Conservation (phyloP, 495 filamentous ascomycete species). For the Rhizodiscina lignyota region DNA sequence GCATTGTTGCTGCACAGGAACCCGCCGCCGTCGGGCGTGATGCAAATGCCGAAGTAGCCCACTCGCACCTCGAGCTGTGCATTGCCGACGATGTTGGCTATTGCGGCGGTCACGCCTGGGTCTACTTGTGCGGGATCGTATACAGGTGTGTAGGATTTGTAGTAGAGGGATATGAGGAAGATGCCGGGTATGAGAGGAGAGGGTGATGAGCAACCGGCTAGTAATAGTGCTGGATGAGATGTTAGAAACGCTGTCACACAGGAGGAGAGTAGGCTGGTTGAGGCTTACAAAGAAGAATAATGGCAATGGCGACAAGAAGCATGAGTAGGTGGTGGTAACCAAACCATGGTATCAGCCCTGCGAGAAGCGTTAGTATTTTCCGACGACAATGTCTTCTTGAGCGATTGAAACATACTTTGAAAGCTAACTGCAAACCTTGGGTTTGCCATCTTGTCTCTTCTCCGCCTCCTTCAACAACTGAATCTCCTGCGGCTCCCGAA, state of each 20-base stretch:
- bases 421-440: constrained; percentile 24
- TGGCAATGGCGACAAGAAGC: constrained; percentile 85
- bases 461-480: constrained; percentile 5
- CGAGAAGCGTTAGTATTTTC: no score
- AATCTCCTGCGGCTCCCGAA: constrained; percentile 20
- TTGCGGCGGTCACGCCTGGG: constrained; percentile 61
- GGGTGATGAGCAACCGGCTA: constrained; percentile 65
- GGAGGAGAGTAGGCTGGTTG: constrained; percentile 1
- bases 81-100: constrained; percentile 52
- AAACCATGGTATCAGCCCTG: constrained; percentile 83
- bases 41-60: constrained; percentile 62
- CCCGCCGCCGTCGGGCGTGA: constrained; percentile 51
- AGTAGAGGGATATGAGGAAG: constrained; percentile 65
- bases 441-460: constrained; percentile 19
- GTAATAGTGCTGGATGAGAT: constrained; percentile 42
- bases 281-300: constrained; percentile 83
- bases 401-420: constrained; percentile 13
- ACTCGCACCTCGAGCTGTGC: constrained; percentile 54
- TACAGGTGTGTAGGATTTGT: constrained; percentile 45
- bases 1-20: constrained; percentile 70
- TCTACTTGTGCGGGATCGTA: constrained; percentile 66
- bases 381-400: constrained; percentile 1
- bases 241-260: constrained; percentile 9
- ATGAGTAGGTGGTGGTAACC: constrained; percentile 98
- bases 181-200: constrained; percentile 62